Conservation (phyloP, 2,329 filamentous ascomycete species). For the Cytospora leucostoma region DNA sequence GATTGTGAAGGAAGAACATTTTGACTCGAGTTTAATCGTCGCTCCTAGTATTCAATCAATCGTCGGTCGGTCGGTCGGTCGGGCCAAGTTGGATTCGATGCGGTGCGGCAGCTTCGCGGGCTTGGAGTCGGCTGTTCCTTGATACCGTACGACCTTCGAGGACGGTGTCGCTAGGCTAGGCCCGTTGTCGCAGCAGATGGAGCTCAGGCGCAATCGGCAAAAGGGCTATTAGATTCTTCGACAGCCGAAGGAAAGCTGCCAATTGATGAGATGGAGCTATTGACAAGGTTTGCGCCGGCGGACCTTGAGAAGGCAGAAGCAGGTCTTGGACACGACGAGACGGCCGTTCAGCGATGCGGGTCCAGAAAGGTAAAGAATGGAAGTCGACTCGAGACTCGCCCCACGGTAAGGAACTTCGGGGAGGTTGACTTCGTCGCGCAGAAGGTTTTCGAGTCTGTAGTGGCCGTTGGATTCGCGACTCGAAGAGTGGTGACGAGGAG, state of each 20-base stretch:
- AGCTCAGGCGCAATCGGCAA: not conserved
- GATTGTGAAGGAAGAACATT: slow-evolving; percentile 99
- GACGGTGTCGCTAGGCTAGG: not conserved
- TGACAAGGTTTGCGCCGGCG: slow-evolving; percentile 15
- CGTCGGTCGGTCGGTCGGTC: not conserved
- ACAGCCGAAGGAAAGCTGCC: not conserved
- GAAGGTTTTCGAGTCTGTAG: not conserved
- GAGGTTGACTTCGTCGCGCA: not conserved
- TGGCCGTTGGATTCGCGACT: not conserved
- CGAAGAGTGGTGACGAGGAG: not conserved
- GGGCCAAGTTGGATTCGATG: not conserved
- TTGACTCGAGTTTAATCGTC: slow-evolving; percentile 31
- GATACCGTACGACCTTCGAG: not conserved
- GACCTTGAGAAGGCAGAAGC: slow-evolving; percentile 3
- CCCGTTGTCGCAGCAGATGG: not conserved
- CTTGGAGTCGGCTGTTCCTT: not conserved
- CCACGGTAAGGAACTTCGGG: not conserved
- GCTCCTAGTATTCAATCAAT: not conserved
- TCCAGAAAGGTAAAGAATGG: slow-evolving; percentile 8
- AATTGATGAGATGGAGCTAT: not conserved
- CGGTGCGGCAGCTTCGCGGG: not conserved
- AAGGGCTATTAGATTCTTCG: not conserved
- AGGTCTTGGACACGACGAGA: slow-evolving; percentile 1
- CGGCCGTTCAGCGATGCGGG: slow-evolving; percentile 6
- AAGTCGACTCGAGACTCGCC: not conserved